These are phyloP conservation scores for Talaromyces sp. DNA, from an alignment of 2,329 filamentous ascomycete species.

Conservation along the genomic window DNA sequence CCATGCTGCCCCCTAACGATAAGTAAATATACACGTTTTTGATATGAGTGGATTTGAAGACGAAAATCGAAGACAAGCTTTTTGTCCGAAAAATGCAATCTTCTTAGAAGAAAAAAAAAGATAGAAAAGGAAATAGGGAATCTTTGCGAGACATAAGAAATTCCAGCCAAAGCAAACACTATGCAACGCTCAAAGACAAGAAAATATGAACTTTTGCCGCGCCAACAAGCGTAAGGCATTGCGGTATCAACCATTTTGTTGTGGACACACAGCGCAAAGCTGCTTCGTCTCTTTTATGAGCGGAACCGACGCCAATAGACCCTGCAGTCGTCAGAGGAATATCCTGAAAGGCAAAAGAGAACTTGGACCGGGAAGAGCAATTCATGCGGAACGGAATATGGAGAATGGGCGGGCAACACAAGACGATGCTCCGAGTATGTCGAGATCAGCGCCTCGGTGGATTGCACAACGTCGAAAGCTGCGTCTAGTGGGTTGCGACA, in stretches of 20 bases:
- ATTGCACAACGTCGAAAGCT: neutral
- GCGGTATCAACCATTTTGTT: neutral
- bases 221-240: neutral
- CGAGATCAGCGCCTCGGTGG: neutral
- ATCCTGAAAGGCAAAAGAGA: neutral
- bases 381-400: neutral
- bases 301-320: neutral
- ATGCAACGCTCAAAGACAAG: constrained; percentile 31
- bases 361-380: neutral
- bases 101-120: constrained; percentile 13
- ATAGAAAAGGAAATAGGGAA: constrained; percentile 18
- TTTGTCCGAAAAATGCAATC: neutral
- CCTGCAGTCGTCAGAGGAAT: neutral
- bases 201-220: constrained; percentile 22
- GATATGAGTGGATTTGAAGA: neutral
- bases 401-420: neutral
- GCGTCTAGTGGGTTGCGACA: constrained; percentile 14
- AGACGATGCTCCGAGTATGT: neutral
- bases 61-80: neutral
- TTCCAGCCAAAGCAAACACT: constrained; percentile 10
- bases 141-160: constrained; percentile 13
- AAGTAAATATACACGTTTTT: neutral
- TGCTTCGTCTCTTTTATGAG: neutral
- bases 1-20: neutral
- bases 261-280: constrained; percentile 12